phyloP scores from a whole-genome alignment of 371 early-diverging fungal genomes.

The Circinella umbellata region DNA sequence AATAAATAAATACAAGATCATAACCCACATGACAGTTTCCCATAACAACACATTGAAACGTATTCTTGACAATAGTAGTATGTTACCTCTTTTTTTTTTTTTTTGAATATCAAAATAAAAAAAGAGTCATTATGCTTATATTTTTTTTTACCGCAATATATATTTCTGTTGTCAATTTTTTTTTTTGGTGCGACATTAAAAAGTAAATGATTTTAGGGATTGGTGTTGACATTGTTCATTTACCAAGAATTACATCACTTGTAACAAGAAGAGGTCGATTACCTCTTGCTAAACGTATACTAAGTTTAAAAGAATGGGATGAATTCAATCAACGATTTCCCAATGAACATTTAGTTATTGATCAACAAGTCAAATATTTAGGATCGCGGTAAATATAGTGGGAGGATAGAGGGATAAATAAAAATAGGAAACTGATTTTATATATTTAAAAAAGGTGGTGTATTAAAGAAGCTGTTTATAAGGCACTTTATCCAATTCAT shows the following conservation, averaged over 20 bases:
- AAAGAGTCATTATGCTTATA: too few relatives aligned
- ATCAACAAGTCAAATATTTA: conserved; percentile 29
- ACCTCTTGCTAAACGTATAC: conserved; percentile 47
- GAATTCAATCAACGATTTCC: conserved; percentile 33
- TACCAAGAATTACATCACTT: conserved; percentile 46
- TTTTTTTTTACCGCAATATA: too few relatives aligned
- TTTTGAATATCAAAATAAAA: too few relatives aligned
- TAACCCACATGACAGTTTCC: too few relatives aligned
- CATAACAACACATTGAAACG: too few relatives aligned
- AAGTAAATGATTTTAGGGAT: conserved; percentile 56
- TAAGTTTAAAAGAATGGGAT: conserved; percentile 38
- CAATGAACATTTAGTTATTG: conserved; percentile 9
- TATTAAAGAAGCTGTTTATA: conserved; percentile 71
- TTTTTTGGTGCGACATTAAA: background rate
- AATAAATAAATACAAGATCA: too few relatives aligned
- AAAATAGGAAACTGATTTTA: background rate
- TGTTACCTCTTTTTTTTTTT: too few relatives aligned
- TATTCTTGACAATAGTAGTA: too few relatives aligned
- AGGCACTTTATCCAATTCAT: conserved; percentile 64
- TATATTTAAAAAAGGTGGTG: conserved; percentile 54
- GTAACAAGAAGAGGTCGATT: conserved; percentile 36
- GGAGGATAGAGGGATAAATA: too few relatives aligned
- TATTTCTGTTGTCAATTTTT: background rate
- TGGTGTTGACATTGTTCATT: conserved; percentile 62
- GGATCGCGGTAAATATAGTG: conserved; percentile 39